Evolutionary conservation across 2,329 filamentous ascomycete genomes (phyloP).

Genomic region (Fusarium domesticum): DNA sequence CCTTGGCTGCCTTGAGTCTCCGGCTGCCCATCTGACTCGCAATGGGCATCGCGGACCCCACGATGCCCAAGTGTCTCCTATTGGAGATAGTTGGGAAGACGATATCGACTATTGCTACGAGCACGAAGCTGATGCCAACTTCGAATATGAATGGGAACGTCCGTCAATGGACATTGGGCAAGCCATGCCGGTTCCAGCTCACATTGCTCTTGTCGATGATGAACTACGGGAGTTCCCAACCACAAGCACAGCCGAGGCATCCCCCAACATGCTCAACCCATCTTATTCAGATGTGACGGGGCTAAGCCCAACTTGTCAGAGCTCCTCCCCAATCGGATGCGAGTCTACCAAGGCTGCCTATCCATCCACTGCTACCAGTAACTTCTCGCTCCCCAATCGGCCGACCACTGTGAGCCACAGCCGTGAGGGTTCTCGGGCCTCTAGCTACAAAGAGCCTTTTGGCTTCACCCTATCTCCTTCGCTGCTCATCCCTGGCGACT

Average conservation of each 20-base stretch:
- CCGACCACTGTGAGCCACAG: slow-evolving; percentile 32
- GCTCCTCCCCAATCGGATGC: slow-evolving; percentile 39
- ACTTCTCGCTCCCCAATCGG: slow-evolving; percentile 49
- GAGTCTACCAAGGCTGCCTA: slow-evolving; percentile 44
- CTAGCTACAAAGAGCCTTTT: slow-evolving; percentile 57
- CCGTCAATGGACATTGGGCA: slow-evolving; percentile 47
- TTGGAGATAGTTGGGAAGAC: slow-evolving; percentile 60
- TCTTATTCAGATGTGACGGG: slow-evolving; percentile 43
- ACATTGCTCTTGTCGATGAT: slow-evolving; percentile 25
- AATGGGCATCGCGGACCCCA: slow-evolving; percentile 14
- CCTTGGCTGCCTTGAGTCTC: slow-evolving; percentile 44
- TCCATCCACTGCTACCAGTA: slow-evolving; percentile 38
- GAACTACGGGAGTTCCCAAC: slow-evolving; percentile 23
- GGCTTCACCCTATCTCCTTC: slow-evolving; percentile 60
- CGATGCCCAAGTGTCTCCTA: slow-evolving; percentile 29
- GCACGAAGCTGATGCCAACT: slow-evolving; percentile 64
- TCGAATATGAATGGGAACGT: slow-evolving; percentile 64
- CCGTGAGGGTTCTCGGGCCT: slow-evolving; percentile 46
- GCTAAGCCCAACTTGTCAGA: slow-evolving; percentile 49
- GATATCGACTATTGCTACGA: slow-evolving; percentile 71
- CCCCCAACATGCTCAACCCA: slow-evolving; percentile 30
- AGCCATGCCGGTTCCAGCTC: slow-evolving; percentile 22
- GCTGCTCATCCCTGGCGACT: slow-evolving; percentile 60
- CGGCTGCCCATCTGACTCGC: slow-evolving; percentile 32
- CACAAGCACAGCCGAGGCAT: slow-evolving; percentile 18